Evolutionary conservation across 371 early-diverging fungal genomes (phyloP).

Genomic region (Capillidium heterosporum): DNA sequence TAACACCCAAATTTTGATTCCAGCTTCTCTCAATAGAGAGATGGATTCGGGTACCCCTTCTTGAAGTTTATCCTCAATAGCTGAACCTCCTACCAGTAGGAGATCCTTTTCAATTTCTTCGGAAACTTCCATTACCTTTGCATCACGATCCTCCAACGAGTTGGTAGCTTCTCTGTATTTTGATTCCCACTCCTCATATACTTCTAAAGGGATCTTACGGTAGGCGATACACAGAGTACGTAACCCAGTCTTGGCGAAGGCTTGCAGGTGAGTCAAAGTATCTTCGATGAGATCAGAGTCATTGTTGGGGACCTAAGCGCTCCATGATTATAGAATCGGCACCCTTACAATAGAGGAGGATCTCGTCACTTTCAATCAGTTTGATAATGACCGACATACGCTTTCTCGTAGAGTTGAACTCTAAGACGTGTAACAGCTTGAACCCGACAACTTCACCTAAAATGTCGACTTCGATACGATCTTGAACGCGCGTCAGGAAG

Average conservation of each 20-base stretch:
- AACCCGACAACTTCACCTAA: conserved; percentile 41
- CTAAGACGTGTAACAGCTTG: conserved; percentile 60
- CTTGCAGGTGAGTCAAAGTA: conserved; percentile 44
- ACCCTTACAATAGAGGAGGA: conserved; percentile 85
- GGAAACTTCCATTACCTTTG: conserved; percentile 46
- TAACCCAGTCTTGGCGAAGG: conserved; percentile 55
- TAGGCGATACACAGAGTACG: conserved; percentile 81
- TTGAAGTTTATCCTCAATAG: conserved; percentile 96
- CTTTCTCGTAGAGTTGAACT: conserved; percentile 86
- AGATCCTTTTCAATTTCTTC: conserved; percentile 56
- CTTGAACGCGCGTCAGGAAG: conserved; percentile 35
- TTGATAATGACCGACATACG: conserved; percentile 80
- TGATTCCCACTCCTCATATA: conserved; percentile 45
- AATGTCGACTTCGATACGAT: conserved; percentile 35
- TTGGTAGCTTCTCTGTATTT: conserved; percentile 50
- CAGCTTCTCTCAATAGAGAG: conserved; percentile 61
- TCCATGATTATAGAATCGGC: conserved; percentile 87
- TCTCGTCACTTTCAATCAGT: conserved; percentile 51
- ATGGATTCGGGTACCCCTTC: conserved; percentile 88
- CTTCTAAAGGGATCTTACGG: conserved; percentile 30
- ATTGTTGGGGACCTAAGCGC: conserved; percentile 29
- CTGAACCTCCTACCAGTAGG: conserved; percentile 80
- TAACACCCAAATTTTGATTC: conserved; percentile 96
- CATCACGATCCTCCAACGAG: conserved; percentile 50
- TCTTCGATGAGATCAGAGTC: conserved; percentile 15